These are phyloP conservation scores for Vitellaria paradoxa DNA, from an alignment of 179 eudicot genomes.

Conservation along the genomic window DNA sequence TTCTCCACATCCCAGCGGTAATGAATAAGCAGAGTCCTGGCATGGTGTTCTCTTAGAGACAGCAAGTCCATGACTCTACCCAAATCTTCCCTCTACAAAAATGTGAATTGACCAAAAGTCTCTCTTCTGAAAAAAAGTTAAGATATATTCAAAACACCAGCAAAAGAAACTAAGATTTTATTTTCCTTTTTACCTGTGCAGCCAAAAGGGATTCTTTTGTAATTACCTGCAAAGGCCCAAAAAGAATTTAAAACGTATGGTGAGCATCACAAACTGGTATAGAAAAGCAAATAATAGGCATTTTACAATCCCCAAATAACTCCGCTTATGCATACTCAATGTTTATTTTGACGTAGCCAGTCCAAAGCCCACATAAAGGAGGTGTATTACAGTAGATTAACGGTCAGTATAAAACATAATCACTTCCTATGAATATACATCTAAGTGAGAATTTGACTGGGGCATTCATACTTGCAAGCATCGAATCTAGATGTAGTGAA, in stretches of 20 bases:
- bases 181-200: slow-evolving; percentile 47
- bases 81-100: slow-evolving; percentile 53
- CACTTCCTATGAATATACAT: too few species aligned
- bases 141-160: not conserved
- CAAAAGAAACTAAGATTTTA: not conserved
- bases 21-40: slow-evolving; percentile 60
- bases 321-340: too few species aligned
- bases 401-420: too few species aligned
- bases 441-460: too few species aligned
- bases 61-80: slow-evolving; percentile 58
- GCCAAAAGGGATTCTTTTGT: slow-evolving; percentile 60
- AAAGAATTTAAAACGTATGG: not conserved
- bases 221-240: slow-evolving; percentile 43
- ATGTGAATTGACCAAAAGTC: not conserved
- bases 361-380: too few species aligned
- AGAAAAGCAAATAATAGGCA: not conserved
- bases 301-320: not conserved
- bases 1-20: slow-evolving; percentile 60
- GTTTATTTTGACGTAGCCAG: too few species aligned
- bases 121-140: not conserved
- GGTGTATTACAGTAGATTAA: too few species aligned
- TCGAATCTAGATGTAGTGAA: too few species aligned
- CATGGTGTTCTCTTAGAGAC: slow-evolving; percentile 52
- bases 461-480: too few species aligned
- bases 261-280: not conserved